A percentile compares a stretch with the other conserved stretches of the same genome.
Evolutionary conservation across 2,329 filamentous ascomycete genomes (phyloP).

Genomic region (Elsinoe fawcettii): DNA sequence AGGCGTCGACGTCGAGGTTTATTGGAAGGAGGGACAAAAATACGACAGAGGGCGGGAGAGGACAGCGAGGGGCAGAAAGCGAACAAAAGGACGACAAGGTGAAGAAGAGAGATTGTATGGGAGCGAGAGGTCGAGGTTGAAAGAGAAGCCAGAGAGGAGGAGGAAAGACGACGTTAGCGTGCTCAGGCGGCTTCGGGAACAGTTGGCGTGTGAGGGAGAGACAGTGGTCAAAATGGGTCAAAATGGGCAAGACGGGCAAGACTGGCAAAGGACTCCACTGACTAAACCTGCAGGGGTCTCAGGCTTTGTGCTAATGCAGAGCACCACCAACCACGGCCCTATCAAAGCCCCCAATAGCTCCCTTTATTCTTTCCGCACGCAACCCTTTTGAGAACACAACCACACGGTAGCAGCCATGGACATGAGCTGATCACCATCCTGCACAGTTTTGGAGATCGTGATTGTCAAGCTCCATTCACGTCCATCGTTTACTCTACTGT

Average conservation of each 20-base stretch:
- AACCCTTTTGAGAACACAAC: neutral
- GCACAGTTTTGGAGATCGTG: neutral
- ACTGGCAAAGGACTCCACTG: neutral
- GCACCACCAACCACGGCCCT: neutral
- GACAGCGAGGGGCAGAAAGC: neutral
- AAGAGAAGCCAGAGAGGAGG: neutral
- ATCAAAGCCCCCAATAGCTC: constrained; percentile 5
- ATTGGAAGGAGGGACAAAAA: constrained; percentile 3
- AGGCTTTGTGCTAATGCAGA: constrained; percentile 13
- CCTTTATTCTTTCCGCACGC: neutral
- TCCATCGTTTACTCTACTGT: neutral
- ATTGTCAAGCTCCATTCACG: neutral
- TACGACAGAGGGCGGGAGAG: neutral
- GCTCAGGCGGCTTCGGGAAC: neutral
- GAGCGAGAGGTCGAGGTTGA: neutral
- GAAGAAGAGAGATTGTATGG: constrained; percentile 11
- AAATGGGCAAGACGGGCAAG: neutral
- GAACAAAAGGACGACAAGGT: constrained; percentile 9
- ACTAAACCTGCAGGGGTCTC: constrained; percentile 14
- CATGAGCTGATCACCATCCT: neutral
- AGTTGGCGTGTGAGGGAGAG: constrained; percentile 12
- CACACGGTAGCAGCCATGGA: neutral
- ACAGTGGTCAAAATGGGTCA: too few species aligned
- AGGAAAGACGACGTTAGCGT: too few species aligned
- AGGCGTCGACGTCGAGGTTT: neutral